Conservation (phyloP, 2,329 filamentous ascomycete genomes). For the Pyrenophora tritici-repentis region DNA sequence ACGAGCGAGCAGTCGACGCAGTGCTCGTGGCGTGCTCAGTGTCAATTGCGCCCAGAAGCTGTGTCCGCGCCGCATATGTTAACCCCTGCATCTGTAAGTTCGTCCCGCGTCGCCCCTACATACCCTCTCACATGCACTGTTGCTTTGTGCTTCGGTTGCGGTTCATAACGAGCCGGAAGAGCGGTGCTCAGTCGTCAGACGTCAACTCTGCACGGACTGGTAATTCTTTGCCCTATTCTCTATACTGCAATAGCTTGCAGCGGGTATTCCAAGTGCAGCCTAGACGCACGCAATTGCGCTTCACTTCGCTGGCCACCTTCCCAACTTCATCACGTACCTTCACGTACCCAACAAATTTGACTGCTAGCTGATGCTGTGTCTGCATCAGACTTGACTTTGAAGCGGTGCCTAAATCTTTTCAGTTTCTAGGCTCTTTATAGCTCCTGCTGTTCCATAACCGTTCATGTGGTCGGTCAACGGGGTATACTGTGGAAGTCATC, state of each 20-base stretch:
- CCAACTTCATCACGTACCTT: conserved; percentile 34
- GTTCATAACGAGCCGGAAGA: conserved; percentile 41
- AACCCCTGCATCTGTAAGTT: conserved; percentile 39
- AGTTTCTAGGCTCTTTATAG: conserved; percentile 32
- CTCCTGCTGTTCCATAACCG: conserved; percentile 37
- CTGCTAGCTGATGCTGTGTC: conserved; percentile 38
- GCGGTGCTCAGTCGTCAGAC: conserved; percentile 45
- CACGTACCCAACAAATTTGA: conserved; percentile 39
- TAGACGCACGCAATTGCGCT: conserved; percentile 43
- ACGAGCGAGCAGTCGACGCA: conserved; percentile 25
- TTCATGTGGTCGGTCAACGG: conserved; percentile 39
- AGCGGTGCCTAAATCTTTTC: conserved; percentile 34
- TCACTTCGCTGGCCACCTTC: conserved; percentile 33
- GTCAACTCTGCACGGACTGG: conserved; percentile 48
- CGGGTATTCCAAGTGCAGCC: conserved; percentile 39
- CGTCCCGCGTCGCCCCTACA: conserved; percentile 31
- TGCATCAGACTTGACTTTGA: conserved; percentile 36
- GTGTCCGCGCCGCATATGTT: conserved; percentile 37
- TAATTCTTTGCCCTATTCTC: conserved; percentile 41
- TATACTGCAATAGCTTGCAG: conserved; percentile 43
- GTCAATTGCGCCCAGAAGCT: conserved; percentile 28
- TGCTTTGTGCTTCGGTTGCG: conserved; percentile 39
- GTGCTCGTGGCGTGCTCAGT: conserved; percentile 32
- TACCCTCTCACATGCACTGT: conserved; percentile 33
- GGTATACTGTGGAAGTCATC: conserved; percentile 40